A percentile compares a stretch with the other conserved stretches of the same genome.
phyloP scores from a whole-genome alignment of 2,329 filamentous ascomycete species.

The Pseudogymnoascus sp. region DNA sequence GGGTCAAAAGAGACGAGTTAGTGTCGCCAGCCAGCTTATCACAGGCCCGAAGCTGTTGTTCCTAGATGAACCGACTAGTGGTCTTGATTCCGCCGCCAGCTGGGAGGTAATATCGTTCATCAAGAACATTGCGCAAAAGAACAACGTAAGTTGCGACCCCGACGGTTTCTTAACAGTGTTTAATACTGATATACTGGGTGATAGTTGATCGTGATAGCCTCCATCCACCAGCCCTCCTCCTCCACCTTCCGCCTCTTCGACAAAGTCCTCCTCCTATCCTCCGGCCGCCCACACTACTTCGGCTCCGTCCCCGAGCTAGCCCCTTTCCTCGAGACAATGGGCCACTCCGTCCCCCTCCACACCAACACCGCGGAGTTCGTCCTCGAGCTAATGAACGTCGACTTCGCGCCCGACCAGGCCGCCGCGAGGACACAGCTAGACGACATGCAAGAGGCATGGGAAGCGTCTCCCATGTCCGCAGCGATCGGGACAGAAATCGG shows the following conservation, averaged over 20 bases:
- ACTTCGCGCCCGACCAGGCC: constrained; percentile 51
- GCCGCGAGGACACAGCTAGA: constrained; percentile 41
- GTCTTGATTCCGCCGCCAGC: constrained; percentile 69
- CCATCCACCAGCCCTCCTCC: constrained; percentile 79
- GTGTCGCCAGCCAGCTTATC: constrained; percentile 72
- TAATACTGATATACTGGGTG: constrained; percentile 16
- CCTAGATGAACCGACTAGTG: constrained; percentile 76
- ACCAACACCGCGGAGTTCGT: constrained; percentile 76
- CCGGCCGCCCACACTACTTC: constrained; percentile 64
- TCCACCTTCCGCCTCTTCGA: constrained; percentile 74
- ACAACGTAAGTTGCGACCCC: constrained; percentile 43
- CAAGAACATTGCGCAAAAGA: constrained; percentile 52
- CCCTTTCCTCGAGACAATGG: constrained; percentile 55
- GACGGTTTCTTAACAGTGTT: constrained; percentile 14
- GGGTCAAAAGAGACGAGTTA: constrained; percentile 73
- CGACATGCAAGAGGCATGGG: constrained; percentile 48
- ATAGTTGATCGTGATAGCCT: constrained; percentile 67
- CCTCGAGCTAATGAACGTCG: constrained; percentile 69
- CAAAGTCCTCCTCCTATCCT: constrained; percentile 64
- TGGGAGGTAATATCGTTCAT: constrained; percentile 68
- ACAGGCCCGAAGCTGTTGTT: constrained; percentile 75
- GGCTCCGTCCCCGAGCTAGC: constrained; percentile 50
- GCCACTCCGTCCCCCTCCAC: constrained; percentile 54
- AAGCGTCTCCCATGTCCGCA: constrained; percentile 34
- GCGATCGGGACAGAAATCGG: constrained; percentile 26